Percentiles rank a stretch among this genome's conserved stretches.
Evolutionary conservation across 23 red algal genomes (phyloP).

Genomic region (Agarophyton chilense): DNA sequence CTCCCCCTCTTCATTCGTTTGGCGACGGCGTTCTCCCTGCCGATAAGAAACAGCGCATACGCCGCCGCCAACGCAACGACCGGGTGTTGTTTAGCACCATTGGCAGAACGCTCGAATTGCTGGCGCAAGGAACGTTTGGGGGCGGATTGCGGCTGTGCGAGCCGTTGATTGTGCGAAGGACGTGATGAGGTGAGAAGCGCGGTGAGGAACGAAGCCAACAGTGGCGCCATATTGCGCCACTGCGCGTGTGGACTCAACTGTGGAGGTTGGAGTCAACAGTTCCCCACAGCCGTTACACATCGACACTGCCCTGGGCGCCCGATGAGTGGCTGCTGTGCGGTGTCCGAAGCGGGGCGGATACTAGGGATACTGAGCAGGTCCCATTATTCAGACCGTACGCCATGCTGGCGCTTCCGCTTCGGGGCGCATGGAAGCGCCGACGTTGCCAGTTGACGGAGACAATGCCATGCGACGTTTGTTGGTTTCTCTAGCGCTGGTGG

Average conservation of each 20-base stretch:
- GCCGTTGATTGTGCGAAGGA: background rate
- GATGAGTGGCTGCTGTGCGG: too few species aligned
- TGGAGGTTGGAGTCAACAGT: background rate
- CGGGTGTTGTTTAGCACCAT: constrained; percentile 19
- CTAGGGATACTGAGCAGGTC: too few species aligned
- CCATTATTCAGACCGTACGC: background rate
- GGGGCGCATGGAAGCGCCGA: too few species aligned
- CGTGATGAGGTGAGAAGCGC: background rate
- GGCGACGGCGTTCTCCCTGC: background rate
- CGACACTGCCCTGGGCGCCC: too few species aligned
- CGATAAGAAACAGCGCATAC: constrained; percentile 44
- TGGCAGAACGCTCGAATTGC: background rate
- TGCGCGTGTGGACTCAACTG: background rate
- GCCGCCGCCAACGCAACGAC: constrained; percentile 19
- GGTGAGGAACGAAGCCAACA: constrained; percentile 40
- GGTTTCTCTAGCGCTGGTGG: background rate
- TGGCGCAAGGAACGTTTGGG: background rate
- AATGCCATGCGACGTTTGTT: background rate
- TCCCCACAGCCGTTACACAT: too few species aligned
- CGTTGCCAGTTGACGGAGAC: too few species aligned
- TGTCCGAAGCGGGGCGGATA: too few species aligned
- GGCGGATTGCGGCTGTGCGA: background rate
- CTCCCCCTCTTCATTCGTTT: background rate
- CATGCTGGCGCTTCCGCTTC: too few species aligned
- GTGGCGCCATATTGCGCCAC: constrained; percentile 11